Percentiles rank a stretch among this genome's conserved stretches.
Evolutionary conservation across 1,284 basidiomycete genomes (phyloP).

Genomic region (Moesziomyces parantarcticus): DNA sequence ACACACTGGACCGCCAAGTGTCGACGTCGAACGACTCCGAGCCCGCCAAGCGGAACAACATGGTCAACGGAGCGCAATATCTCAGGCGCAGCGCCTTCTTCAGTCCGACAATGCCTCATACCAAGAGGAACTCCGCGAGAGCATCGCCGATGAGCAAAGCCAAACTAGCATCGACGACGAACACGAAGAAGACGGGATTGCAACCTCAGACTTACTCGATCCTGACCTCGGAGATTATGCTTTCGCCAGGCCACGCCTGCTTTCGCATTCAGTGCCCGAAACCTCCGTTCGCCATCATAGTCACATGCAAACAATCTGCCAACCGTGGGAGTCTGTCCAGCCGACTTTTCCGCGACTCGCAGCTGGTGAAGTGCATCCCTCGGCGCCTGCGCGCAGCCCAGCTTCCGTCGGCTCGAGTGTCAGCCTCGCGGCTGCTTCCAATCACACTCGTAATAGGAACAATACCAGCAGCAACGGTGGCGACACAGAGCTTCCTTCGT

Average conservation of each 20-base stretch:
- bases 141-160: neutral
- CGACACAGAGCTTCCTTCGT: conserved; percentile 5
- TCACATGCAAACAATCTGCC: neutral
- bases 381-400: neutral
- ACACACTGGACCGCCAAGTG: neutral
- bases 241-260: neutral
- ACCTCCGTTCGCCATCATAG: neutral
- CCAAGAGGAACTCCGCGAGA: neutral
- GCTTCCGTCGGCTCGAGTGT: neutral
- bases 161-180: neutral
- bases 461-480: conserved; percentile 4
- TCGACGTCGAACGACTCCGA: neutral
- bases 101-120: neutral
- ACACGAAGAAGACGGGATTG: neutral
- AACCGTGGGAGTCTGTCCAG: neutral
- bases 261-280: neutral
- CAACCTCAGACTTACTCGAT: neutral
- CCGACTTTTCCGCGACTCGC: neutral
- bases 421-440: neutral
- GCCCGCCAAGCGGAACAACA: neutral
- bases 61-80: neutral
- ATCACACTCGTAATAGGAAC: neutral
- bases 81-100: neutral
- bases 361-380: neutral
- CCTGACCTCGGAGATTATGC: neutral